Evolutionary conservation across 495 filamentous ascomycete genomes (phyloP).

Genomic region (Elasticomyces elasticus): DNA sequence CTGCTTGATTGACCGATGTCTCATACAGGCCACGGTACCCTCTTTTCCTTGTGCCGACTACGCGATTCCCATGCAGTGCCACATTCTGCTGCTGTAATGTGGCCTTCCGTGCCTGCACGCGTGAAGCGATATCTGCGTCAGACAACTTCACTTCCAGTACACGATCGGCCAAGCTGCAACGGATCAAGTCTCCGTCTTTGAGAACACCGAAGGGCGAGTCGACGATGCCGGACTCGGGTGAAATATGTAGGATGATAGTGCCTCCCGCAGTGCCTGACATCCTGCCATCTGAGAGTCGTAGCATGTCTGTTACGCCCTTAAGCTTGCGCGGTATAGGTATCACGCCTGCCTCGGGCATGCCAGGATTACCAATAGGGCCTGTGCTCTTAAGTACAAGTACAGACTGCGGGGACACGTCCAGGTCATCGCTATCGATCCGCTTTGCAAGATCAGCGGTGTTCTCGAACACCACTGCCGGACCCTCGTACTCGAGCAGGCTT

Average conservation of each 20-base stretch:
- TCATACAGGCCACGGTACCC: slow-evolving; percentile 59
- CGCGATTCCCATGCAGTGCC: slow-evolving; percentile 18
- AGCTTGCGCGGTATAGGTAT: slow-evolving; percentile 57
- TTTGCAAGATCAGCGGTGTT: slow-evolving; percentile 45
- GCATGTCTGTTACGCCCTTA: slow-evolving; percentile 56
- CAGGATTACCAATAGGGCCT: slow-evolving; percentile 54
- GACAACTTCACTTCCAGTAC: slow-evolving; percentile 39
- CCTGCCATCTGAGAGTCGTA: slow-evolving; percentile 54
- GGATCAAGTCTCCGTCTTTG: slow-evolving; percentile 48
- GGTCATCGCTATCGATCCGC: slow-evolving; percentile 47
- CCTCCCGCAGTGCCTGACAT: slow-evolving; percentile 63
- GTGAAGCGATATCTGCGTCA: slow-evolving; percentile 26
- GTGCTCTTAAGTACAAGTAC: slow-evolving; percentile 53
- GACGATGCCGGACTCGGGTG: slow-evolving; percentile 45
- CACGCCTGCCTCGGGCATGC: slow-evolving; percentile 60
- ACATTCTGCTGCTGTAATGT: slow-evolving; percentile 30
- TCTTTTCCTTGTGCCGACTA: slow-evolving; percentile 35
- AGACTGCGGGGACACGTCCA: slow-evolving; percentile 42
- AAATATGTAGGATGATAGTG: slow-evolving; percentile 57
- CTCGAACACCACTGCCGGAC: slow-evolving; percentile 48
- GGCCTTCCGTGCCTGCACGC: slow-evolving; percentile 32
- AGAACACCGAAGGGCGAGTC: slow-evolving; percentile 45
- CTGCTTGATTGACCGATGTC: slow-evolving; percentile 53
- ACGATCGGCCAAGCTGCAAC: slow-evolving; percentile 41
- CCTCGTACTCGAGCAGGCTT: slow-evolving; percentile 8